These are phyloP conservation scores for Solanum pennellii DNA, from an alignment of 257 asterid species.

Conservation along the genomic window DNA sequence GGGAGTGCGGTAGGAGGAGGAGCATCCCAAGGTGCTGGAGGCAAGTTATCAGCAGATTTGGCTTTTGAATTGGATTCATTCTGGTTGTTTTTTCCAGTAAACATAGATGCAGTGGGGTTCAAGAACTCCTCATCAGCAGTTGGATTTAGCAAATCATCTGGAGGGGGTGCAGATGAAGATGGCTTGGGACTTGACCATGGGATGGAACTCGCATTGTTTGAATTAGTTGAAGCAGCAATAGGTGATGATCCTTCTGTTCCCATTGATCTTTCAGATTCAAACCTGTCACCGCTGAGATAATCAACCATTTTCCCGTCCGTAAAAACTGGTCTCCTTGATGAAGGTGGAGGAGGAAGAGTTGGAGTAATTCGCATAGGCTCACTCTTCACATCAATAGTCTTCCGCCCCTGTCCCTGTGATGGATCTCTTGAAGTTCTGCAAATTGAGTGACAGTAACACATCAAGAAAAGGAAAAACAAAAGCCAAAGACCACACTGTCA, in stretches of 20 bases:
- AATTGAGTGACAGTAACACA: not conserved
- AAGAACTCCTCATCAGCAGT: slow-evolving; percentile 43
- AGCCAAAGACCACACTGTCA: not conserved
- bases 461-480: not conserved
- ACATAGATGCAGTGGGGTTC: slow-evolving; percentile 77
- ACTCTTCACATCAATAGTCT: slow-evolving; percentile 24
- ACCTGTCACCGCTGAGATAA: slow-evolving; percentile 80
- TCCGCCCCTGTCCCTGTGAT: slow-evolving; percentile 48
- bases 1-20: slow-evolving; percentile 40
- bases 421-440: slow-evolving; percentile 73
- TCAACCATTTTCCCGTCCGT: slow-evolving; percentile 46
- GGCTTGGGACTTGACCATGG: slow-evolving; percentile 23
- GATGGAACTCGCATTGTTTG: slow-evolving; percentile 24
- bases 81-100: slow-evolving; percentile 31
- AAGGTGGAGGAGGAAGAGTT: slow-evolving; percentile 74
- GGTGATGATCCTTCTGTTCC: slow-evolving; percentile 30
- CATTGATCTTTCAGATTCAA: slow-evolving; percentile 40
- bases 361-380: slow-evolving; percentile 35
- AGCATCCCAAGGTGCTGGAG: slow-evolving; percentile 49
- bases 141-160: slow-evolving; percentile 32
- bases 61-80: slow-evolving; percentile 27
- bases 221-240: slow-evolving; percentile 26
- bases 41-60: slow-evolving; percentile 43
- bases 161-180: slow-evolving; percentile 25
- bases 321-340: slow-evolving; percentile 38